These are phyloP conservation scores for Pythium biforme DNA, from an alignment of 352 stramenopile species.

Conservation along the genomic window DNA sequence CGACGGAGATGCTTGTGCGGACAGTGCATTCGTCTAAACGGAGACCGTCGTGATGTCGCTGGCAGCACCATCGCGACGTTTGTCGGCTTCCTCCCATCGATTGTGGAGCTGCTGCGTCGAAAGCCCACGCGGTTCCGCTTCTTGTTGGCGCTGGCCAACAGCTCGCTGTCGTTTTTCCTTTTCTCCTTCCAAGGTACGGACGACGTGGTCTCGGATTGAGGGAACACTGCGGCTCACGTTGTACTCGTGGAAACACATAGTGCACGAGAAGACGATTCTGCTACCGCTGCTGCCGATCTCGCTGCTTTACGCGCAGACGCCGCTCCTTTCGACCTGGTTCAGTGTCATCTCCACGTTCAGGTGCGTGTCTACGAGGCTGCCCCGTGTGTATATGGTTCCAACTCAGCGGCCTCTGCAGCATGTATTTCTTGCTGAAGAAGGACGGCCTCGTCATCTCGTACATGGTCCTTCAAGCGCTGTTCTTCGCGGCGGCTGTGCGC, in stretches of 20 bases:
- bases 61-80: slow-evolving; percentile 76
- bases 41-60: background rate
- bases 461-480: slow-evolving; percentile 55
- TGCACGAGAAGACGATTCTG: slow-evolving; percentile 97
- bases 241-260: slow-evolving; percentile 29
- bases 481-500: slow-evolving; percentile 42
- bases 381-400: background rate
- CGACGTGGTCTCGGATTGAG: too few species aligned
- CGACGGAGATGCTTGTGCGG: too few species aligned
- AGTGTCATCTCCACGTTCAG: slow-evolving; percentile 82
- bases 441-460: slow-evolving; percentile 76
- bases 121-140: slow-evolving; percentile 72
- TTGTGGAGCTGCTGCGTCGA: slow-evolving; percentile 67
- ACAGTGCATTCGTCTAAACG: too few species aligned
- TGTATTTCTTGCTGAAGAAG: slow-evolving; percentile 86
- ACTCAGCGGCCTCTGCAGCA: slow-evolving; percentile 35
- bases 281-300: slow-evolving; percentile 90
- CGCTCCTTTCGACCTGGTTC: slow-evolving; percentile 73
- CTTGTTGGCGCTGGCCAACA: slow-evolving; percentile 81
- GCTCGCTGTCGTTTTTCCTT: slow-evolving; percentile 93
- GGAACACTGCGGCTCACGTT: too few species aligned
- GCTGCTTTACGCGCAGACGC: slow-evolving; percentile 71
- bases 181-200: slow-evolving; percentile 93
- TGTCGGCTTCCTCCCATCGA: slow-evolving; percentile 81
- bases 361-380: slow-evolving; percentile 28